Percentiles rank a stretch among this genome's conserved stretches.
These are phyloP conservation scores for Cenchrus fungigraminus DNA, from an alignment of 176 grass and related monocot genomes.

Conservation along the genomic window DNA sequence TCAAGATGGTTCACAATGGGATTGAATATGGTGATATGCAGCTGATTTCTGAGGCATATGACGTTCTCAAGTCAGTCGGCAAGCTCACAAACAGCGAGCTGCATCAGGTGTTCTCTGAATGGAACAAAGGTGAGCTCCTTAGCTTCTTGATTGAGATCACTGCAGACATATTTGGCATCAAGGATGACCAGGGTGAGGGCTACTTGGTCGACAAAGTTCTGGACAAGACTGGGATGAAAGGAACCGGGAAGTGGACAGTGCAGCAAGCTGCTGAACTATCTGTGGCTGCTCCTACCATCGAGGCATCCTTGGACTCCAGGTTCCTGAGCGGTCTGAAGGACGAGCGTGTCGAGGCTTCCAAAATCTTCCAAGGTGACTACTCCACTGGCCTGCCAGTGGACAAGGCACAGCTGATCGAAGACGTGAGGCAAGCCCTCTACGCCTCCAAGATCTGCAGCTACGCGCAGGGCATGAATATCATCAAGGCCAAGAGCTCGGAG, in stretches of 20 bases:
- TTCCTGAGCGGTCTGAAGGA: slow-evolving; percentile 82
- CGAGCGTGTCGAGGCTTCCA: slow-evolving; percentile 58
- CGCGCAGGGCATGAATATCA: slow-evolving; percentile 82
- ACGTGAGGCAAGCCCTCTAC: slow-evolving; percentile 70
- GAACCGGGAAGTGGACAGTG: slow-evolving; percentile 84
- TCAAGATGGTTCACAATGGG: slow-evolving; percentile 92
- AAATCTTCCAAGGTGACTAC: slow-evolving; percentile 70
- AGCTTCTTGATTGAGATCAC: slow-evolving; percentile 90
- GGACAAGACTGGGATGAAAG: slow-evolving; percentile 93
- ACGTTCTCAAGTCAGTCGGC: slow-evolving; percentile 74
- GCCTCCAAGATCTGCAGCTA: slow-evolving; percentile 90
- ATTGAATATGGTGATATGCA: slow-evolving; percentile 93
- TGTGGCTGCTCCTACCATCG: slow-evolving; percentile 76
- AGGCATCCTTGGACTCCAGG: slow-evolving; percentile 82
- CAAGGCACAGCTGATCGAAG: slow-evolving; percentile 82
- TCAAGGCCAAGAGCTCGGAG: slow-evolving; percentile 78
- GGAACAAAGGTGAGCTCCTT: slow-evolving; percentile 88
- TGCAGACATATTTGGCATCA: slow-evolving; percentile 74
- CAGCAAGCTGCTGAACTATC: slow-evolving; percentile 85
- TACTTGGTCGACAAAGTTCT: slow-evolving; percentile 83
- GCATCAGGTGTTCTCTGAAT: slow-evolving; percentile 78
- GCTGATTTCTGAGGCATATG: slow-evolving; percentile 78
- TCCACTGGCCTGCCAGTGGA: slow-evolving; percentile 46
- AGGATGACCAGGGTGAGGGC: slow-evolving; percentile 68
- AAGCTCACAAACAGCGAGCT: slow-evolving; percentile 81